Evolutionary conservation across 2,329 filamentous ascomycete species (phyloP).

Genomic region (Penicillium sp.): DNA sequence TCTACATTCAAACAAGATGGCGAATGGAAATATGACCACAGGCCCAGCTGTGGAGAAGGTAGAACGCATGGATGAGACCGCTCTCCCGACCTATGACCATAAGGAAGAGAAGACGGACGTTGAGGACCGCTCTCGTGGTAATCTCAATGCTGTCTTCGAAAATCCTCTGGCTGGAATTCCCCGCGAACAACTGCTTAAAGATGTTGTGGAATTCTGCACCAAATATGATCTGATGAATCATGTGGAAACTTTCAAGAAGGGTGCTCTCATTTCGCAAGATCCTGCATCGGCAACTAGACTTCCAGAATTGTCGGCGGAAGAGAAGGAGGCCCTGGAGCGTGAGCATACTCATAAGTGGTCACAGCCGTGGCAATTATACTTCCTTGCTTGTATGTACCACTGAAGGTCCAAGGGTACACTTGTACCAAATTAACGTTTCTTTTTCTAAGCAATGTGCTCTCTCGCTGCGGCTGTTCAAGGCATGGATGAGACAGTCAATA

Average conservation of each 20-base stretch:
- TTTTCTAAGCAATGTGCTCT: constrained; percentile 48
- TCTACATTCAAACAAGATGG: constrained; percentile 2
- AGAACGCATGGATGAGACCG: constrained; percentile 6
- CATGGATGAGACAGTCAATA: constrained; percentile 53
- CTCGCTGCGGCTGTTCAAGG: constrained; percentile 56
- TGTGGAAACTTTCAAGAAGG: constrained; percentile 51
- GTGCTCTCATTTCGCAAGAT: constrained; percentile 53
- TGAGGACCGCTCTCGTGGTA: constrained; percentile 23
- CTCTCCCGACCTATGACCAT: constrained; percentile 4
- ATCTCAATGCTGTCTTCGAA: constrained; percentile 44
- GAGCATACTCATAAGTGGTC: constrained; percentile 53
- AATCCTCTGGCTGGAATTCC: constrained; percentile 58
- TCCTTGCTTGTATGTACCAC: constrained; percentile 38
- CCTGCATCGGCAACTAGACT: constrained; percentile 52
- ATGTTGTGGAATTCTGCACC: constrained; percentile 56
- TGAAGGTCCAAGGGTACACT: background rate
- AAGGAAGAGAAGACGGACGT: constrained; percentile 20
- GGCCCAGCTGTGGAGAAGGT: background rate
- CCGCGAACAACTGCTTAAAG: constrained; percentile 51
- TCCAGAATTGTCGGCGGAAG: constrained; percentile 46
- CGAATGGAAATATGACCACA: background rate
- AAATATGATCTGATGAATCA: constrained; percentile 51
- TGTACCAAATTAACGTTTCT: background rate
- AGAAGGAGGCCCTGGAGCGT: constrained; percentile 43
- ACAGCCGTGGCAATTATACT: constrained; percentile 52